Percentiles rank a stretch among this genome's conserved stretches.
Evolutionary conservation across 73 alveolate species (phyloP).

Genomic region (Urostyla sp.): DNA sequence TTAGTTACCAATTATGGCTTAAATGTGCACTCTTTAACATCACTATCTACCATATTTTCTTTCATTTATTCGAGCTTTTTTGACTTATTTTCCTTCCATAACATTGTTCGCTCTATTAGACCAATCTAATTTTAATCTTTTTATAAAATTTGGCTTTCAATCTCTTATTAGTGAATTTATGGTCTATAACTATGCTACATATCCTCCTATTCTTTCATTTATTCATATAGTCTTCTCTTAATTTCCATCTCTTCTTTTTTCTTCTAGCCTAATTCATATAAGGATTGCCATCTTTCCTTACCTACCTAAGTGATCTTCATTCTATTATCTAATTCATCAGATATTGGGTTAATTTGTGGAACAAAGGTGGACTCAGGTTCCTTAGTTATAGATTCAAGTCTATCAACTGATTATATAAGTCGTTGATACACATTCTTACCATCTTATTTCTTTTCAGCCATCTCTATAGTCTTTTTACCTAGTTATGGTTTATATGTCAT

Average conservation of each 20-base stretch:
- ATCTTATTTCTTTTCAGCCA: conserved; percentile 22
- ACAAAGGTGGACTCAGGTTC: conserved; percentile 27
- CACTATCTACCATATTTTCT: conserved; percentile 21
- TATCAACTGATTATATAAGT: conserved; percentile 33
- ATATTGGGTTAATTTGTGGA: conserved; percentile 35
- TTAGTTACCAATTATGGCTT: not conserved
- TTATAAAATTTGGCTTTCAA: conserved; percentile 21
- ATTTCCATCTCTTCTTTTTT: conserved; percentile 52
- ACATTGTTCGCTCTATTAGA: conserved; percentile 19
- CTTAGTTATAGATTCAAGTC: not conserved
- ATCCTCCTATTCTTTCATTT: conserved; percentile 40
- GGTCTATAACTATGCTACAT: conserved; percentile 22
- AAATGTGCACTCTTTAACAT: conserved; percentile 37
- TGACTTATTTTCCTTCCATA: conserved; percentile 23
- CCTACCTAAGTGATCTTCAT: conserved; percentile 32
- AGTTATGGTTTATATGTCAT: conserved; percentile 16
- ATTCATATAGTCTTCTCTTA: conserved; percentile 1
- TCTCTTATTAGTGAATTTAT: conserved; percentile 19
- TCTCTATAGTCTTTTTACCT: conserved; percentile 20
- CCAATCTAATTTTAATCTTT: not conserved
- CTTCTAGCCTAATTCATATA: conserved; percentile 32
- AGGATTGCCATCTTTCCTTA: conserved; percentile 42
- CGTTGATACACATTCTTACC: conserved; percentile 28
- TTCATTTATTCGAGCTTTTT: conserved; percentile 25
- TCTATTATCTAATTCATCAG: conserved; percentile 46